Base-by-base conservation (phyloP, 805 yeast species). In the Myxozyma nipponensis region DNA sequence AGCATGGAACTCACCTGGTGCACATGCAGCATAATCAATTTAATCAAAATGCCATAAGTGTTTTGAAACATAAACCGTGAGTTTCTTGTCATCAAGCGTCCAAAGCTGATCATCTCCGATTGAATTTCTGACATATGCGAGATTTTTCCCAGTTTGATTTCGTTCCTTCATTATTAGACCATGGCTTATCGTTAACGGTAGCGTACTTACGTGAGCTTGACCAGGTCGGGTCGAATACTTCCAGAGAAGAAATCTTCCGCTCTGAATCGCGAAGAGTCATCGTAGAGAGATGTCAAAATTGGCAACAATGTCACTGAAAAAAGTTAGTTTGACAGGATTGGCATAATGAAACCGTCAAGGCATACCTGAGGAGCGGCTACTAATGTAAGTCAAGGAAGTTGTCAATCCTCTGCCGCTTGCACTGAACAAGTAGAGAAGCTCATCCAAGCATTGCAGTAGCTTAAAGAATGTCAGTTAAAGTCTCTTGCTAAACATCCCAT, bases 111-210 rank as follows among this genome's bases (percentile, higher is more conserved):
- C 23, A 50, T 22, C 24, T 50, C 54, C 24, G 23, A 23, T 30
- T 47, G 37, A 18, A 50, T 46, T 22, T 46, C 54, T n/a, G 39
- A 19, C 19, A 39, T 18, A 30, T 50, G 50, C 4, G 36, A 17
- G 2, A 50, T 37, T 9, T 46, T 34, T 19, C 50, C 50, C 24
- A 41, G n/a, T n/a, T n/a, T n/a, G n/a, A n/a, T n/a, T n/a, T n/a
- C n/a, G n/a, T n/a, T n/a, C n/a, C n/a, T n/a, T n/a, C n/a, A n/a
- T n/a, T n/a, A n/a, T n/a, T n/a, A n/a, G n/a, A n/a, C n/a, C n/a
- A n/a, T n/a, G n/a, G n/a, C n/a, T n/a, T n/a, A n/a, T n/a, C n/a
- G n/a, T n/a, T n/a, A n/a, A n/a, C n/a, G n/a, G n/a, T n/a, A n/a
- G n/a, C n/a, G n/a, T n/a, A n/a, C n/a, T 34, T 18, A 48, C 52